Evolutionary conservation across 176 grass and related monocot species (phyloP).

Genomic region (Paspalum notatum): DNA sequence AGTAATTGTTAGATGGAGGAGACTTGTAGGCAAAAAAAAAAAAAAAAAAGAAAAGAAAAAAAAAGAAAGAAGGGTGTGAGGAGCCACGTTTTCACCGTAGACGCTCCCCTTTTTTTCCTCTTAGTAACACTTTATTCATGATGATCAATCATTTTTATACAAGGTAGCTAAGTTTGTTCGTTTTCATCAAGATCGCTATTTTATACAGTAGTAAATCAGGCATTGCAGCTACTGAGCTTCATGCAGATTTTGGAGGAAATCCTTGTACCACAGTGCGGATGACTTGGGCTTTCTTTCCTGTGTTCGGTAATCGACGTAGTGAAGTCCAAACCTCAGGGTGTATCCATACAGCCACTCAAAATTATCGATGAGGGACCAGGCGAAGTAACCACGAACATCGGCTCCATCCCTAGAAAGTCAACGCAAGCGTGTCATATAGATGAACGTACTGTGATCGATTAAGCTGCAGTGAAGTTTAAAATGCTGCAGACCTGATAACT

Average conservation of each 20-base stretch:
- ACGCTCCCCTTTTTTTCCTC: too few relatives aligned
- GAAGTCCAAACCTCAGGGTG: conserved; percentile 63
- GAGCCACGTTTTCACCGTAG: too few relatives aligned
- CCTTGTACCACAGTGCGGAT: conserved; percentile 61
- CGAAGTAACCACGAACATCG: conserved; percentile 77
- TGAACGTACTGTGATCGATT: not conserved
- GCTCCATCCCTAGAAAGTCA: conserved; percentile 49
- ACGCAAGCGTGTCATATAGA: not conserved
- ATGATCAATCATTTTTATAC: too few relatives aligned
- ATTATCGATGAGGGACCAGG: conserved; percentile 71
- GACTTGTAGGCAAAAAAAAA: too few relatives aligned
- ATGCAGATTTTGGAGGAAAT: conserved; percentile 44
- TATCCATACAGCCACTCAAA: conserved; percentile 70
- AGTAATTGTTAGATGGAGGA: too few relatives aligned
- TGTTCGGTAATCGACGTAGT: conserved; percentile 57
- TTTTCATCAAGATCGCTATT: too few relatives aligned
- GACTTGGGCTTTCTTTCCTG: conserved; percentile 63
- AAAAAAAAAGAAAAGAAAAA: too few relatives aligned
- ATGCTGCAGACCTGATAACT: conserved; percentile 54
- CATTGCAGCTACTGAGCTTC: conserved; percentile 15
- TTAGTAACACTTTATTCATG: too few relatives aligned
- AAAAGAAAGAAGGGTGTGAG: too few relatives aligned
- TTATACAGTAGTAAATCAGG: not conserved
- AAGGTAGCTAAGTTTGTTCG: too few relatives aligned
- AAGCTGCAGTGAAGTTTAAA: not conserved